phyloP scores from a whole-genome alignment of 1,284 basidiomycete genomes.

The Marasmius oreades region DNA sequence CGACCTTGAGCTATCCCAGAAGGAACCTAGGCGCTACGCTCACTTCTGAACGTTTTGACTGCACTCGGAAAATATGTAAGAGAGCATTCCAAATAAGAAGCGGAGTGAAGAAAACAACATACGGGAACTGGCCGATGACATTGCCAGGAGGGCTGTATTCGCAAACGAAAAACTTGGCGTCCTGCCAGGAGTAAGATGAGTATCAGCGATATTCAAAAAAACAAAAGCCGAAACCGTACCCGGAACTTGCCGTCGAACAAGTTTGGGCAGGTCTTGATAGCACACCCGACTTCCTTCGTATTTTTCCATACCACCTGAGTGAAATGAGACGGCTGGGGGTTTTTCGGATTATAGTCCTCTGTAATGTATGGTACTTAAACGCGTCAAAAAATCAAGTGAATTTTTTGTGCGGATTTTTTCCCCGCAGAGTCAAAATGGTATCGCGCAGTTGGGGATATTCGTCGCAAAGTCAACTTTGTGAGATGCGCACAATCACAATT shows the following conservation, averaged over 20 bases:
- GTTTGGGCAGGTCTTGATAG: conserved; percentile 27
- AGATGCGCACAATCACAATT: too few species aligned
- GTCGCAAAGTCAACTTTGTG: too few species aligned
- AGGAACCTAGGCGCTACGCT: too few species aligned
- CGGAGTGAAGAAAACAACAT: conserved; percentile 18
- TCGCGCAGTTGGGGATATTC: too few species aligned
- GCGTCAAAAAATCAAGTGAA: too few species aligned
- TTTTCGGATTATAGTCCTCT: conserved; percentile 39
- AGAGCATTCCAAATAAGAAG: not conserved
- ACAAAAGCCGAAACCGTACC: conserved; percentile 12
- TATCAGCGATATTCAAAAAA: conserved; percentile 26
- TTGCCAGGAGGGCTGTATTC: conserved; percentile 48
- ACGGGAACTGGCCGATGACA: conserved; percentile 46
- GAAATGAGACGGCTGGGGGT: conserved; percentile 44
- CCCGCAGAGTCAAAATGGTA: not conserved
- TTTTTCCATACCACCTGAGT: conserved; percentile 54
- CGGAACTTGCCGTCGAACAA: conserved; percentile 28
- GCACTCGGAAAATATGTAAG: not conserved
- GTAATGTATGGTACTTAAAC: too few species aligned
- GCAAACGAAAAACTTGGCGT: conserved; percentile 40
- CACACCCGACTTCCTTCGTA: conserved; percentile 44
- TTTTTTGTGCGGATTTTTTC: too few species aligned
- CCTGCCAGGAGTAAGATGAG: not conserved
- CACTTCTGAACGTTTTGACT: not conserved
- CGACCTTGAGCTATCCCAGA: too few species aligned